phyloP scores from a whole-genome alignment of 805 yeast species.

The Kuraishia capsulata region DNA sequence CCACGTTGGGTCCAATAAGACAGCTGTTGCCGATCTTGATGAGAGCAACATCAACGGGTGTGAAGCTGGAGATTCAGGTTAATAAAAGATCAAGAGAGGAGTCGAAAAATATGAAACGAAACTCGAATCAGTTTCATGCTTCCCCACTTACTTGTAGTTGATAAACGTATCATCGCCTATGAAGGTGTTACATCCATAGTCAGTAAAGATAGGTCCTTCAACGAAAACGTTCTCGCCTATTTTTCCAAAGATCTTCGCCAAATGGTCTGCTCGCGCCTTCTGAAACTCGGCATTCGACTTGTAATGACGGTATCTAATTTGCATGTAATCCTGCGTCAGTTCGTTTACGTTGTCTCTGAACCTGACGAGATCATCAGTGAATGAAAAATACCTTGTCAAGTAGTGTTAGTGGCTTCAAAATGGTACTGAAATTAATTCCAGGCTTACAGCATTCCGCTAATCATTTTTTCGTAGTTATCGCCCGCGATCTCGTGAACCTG shows the following conservation, averaged over 20 bases:
- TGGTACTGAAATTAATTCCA: slow-evolving; percentile 13
- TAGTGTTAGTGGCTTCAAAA: slow-evolving; percentile 18
- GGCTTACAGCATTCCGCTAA: slow-evolving; percentile 39
- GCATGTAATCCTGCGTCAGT: slow-evolving; percentile 23
- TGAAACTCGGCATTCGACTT: slow-evolving; percentile 18
- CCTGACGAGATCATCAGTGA: slow-evolving; percentile 16
- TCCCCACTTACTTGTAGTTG: slow-evolving; percentile 40
- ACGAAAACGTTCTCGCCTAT: slow-evolving; percentile 29
- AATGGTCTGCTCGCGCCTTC: slow-evolving; percentile 26
- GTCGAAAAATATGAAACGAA: background rate
- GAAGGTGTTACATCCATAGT: slow-evolving; percentile 55
- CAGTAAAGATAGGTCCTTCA: slow-evolving; percentile 55
- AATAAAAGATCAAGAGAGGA: background rate
- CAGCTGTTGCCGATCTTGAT: slow-evolving; percentile 54
- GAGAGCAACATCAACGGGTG: slow-evolving; percentile 50
- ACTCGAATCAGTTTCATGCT: background rate
- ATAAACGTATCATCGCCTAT: slow-evolving; percentile 52
- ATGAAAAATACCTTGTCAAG: slow-evolving; percentile 15
- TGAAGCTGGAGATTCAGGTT: slow-evolving; percentile 18
- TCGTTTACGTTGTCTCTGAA: slow-evolving; percentile 26
- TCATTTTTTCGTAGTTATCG: slow-evolving; percentile 46
- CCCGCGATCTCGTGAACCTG: slow-evolving; percentile 10
- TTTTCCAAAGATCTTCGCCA: slow-evolving; percentile 38
- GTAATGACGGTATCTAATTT: slow-evolving; percentile 24
- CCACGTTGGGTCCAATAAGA: slow-evolving; percentile 54